Evolutionary conservation across 495 filamentous ascomycete genomes (phyloP).

Genomic region (Penicillium ucsense): DNA sequence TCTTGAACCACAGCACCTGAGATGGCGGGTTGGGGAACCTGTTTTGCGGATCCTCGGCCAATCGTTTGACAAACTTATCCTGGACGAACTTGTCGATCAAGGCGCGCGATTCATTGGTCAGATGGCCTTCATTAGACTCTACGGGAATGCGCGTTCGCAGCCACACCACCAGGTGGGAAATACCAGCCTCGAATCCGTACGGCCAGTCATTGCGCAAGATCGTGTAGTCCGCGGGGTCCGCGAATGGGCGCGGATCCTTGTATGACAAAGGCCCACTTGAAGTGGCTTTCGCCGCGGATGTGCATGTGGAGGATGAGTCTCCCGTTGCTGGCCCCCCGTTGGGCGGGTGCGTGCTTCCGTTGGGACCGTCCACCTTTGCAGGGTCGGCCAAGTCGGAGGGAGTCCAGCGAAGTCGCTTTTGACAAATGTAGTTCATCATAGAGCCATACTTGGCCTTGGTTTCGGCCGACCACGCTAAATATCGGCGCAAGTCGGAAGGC

Average conservation of each 20-base stretch:
- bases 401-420: slow-evolving; percentile 64
- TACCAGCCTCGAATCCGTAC: slow-evolving; percentile 62
- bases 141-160: slow-evolving; percentile 43
- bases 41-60: slow-evolving; percentile 32
- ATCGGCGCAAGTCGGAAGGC: slow-evolving; percentile 75
- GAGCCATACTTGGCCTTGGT: slow-evolving; percentile 64
- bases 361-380: slow-evolving; percentile 1
- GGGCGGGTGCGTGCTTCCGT: slow-evolving; percentile 2
- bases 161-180: slow-evolving; percentile 56
- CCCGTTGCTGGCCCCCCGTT: not conserved
- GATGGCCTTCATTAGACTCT: slow-evolving; percentile 50
- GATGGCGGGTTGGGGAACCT: slow-evolving; percentile 31
- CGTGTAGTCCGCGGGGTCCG: slow-evolving; percentile 58
- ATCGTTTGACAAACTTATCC: slow-evolving; percentile 49
- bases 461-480: slow-evolving; percentile 66
- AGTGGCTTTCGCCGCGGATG: slow-evolving; percentile 2
- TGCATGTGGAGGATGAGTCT: no score
- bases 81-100: slow-evolving; percentile 59
- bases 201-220: slow-evolving; percentile 89
- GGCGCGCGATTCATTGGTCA: slow-evolving; percentile 56
- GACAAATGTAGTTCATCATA: slow-evolving; percentile 67
- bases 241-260: slow-evolving; percentile 50
- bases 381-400: slow-evolving; percentile 13
- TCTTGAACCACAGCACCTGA: slow-evolving; percentile 86
- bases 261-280: slow-evolving; percentile 22